These are phyloP conservation scores for Cyclocybe cylindracea DNA, from an alignment of 768 basidiomycete genomes.

Conservation along the genomic window DNA sequence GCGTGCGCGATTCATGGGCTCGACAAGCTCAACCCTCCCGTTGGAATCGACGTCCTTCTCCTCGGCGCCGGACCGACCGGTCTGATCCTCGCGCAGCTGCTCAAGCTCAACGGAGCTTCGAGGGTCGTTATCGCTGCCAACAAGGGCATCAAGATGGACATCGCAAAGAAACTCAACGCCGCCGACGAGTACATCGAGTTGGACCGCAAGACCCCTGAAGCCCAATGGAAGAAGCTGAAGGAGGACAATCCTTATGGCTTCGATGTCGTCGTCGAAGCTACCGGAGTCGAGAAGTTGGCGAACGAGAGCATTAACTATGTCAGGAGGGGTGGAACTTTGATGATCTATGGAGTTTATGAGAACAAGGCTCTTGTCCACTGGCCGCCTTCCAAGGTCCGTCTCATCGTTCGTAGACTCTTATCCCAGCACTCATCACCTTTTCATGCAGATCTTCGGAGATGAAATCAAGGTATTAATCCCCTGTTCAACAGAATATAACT, in stretches of 20 bases:
- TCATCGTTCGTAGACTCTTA: slow-evolving; percentile 12
- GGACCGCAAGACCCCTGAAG: slow-evolving; percentile 69
- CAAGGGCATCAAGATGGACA: slow-evolving; percentile 88
- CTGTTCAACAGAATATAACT: too few species aligned
- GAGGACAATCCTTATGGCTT: slow-evolving; percentile 85
- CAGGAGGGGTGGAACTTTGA: slow-evolving; percentile 77
- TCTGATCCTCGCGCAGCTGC: slow-evolving; percentile 84
- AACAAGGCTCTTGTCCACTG: slow-evolving; percentile 83
- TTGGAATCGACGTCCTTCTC: slow-evolving; percentile 82
- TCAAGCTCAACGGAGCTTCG: slow-evolving; percentile 84
- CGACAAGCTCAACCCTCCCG: slow-evolving; percentile 81
- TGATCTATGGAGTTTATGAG: slow-evolving; percentile 91
- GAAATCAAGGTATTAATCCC: slow-evolving; percentile 39
- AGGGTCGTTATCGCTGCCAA: slow-evolving; percentile 85
- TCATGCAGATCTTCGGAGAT: slow-evolving; percentile 66
- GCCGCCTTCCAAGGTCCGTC: slow-evolving; percentile 82
- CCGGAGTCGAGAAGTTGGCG: slow-evolving; percentile 83
- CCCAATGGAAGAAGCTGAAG: slow-evolving; percentile 82
- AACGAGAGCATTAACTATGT: slow-evolving; percentile 91
- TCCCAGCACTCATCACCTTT: neutral
- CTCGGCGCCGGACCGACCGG: slow-evolving; percentile 91
- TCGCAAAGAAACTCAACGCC: slow-evolving; percentile 76
- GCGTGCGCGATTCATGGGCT: slow-evolving; percentile 92
- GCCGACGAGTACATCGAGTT: slow-evolving; percentile 88
- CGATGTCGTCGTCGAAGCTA: slow-evolving; percentile 73